Conservation (phyloP, 805 yeast species). For the Cyberlindnera americana region DNA sequence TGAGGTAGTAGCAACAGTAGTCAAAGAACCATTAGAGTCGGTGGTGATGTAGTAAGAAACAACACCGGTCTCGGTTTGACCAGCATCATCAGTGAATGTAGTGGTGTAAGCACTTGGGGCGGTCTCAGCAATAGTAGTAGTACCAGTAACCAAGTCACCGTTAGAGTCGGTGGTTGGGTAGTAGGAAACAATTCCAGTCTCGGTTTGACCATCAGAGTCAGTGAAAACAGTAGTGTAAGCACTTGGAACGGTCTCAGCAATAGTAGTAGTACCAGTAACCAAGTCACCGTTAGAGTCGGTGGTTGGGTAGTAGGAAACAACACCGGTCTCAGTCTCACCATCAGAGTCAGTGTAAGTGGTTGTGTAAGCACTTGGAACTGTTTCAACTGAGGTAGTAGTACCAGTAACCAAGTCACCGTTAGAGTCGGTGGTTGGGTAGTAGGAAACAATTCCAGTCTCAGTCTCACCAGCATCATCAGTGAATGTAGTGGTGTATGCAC, state of each 20-base stretch:
- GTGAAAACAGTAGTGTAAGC: conserved; percentile 9
- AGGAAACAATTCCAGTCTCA: conserved; percentile 8
- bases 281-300: conserved; percentile 2
- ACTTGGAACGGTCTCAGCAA: no score
- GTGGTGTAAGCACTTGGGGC: conserved; percentile 3
- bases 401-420: conserved; percentile 1
- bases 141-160: conserved; percentile 4
- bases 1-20: conserved; percentile 3
- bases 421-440: conserved; percentile 5
- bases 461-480: conserved; percentile 7
- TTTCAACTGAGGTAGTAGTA: neutral
- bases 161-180: conserved; percentile 6
- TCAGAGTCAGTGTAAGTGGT: conserved; percentile 7
- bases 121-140: conserved; percentile 7
- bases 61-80: conserved; percentile 8
- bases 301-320: conserved; percentile 8
- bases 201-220: conserved; percentile 5
- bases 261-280: conserved; percentile 2
- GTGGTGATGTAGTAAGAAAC: conserved; percentile 8
- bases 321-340: conserved; percentile 7
- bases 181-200: conserved; percentile 8
- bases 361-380: no score
- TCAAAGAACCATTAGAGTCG: neutral
- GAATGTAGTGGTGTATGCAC: conserved; percentile 8
- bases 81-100: conserved; percentile 9